Percentiles rank a stretch among this genome's conserved stretches.
phyloP scores from a whole-genome alignment of 768 basidiomycete species.

The Amyloporia xantha region DNA sequence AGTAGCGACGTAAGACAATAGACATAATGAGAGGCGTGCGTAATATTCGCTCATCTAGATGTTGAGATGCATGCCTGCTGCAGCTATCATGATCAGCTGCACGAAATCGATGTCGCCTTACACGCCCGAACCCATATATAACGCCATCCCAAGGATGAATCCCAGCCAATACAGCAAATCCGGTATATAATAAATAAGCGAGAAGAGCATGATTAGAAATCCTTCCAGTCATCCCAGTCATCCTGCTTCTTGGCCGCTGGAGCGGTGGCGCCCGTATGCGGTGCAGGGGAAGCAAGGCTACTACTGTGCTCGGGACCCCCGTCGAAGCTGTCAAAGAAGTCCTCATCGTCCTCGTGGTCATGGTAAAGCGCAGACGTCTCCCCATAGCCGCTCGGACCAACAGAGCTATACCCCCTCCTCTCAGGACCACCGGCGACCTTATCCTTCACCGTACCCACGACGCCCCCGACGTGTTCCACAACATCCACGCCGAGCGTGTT shows the following conservation, averaged over 20 bases:
- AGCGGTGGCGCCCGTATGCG: conserved; percentile 11
- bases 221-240: conserved; percentile 45
- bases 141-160: too few species aligned
- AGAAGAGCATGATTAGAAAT: conserved; percentile 28
- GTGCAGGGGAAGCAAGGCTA: conserved; percentile 9
- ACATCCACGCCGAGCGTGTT: conserved; percentile 80
- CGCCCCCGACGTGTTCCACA: conserved; percentile 64
- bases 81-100: too few species aligned
- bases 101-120: too few species aligned
- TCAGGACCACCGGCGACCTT: conserved; percentile 48
- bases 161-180: neutral
- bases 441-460: conserved; percentile 60
- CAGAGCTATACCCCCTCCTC: conserved; percentile 30
- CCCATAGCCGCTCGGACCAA: conserved; percentile 37
- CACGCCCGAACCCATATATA: too few species aligned
- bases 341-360: conserved; percentile 53
- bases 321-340: conserved; percentile 51
- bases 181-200: conserved; percentile 6
- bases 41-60: too few species aligned
- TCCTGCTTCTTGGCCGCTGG: conserved; percentile 28
- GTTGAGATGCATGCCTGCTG: too few species aligned
- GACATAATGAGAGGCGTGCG: too few species aligned
- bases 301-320: conserved; percentile 9
- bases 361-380: conserved; percentile 59
- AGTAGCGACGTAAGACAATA: too few species aligned